Evolutionary conservation across 2,329 filamentous ascomycete genomes (phyloP), one percentile per base, ranked within the genome.

Genomic region (Botrytis fragariae): DNA sequence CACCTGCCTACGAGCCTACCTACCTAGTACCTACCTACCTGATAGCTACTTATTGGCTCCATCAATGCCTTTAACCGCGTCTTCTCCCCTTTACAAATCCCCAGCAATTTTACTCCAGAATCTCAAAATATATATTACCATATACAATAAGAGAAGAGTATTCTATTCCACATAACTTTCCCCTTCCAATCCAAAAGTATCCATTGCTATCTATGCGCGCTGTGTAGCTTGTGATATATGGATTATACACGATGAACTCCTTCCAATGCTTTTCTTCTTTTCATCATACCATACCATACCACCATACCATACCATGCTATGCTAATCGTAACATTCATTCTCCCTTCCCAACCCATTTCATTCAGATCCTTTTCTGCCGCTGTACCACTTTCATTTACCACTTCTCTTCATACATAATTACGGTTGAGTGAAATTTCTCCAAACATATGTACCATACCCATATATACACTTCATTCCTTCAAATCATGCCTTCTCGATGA

Each of bases 141-240:
- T 42, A 48, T 25, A n/a, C n/a, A 44, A 57, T 16, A 37, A 32
- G 71, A 72, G 71, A 60, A 48, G 62, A 72, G 62, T 39, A 60
- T 37, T 60, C 71, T 69, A 48, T 69, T 51, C 54, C 59, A 25
- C 32, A 54, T 54, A 25, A 18, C 42, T 48, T 32, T 39, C 37
- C 69, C 22, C 25, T 54, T 71, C 25, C 18, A 51, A 48, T 32
- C 48, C 9, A 29, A n/a, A n/a, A 54, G 25, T 39, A 29, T 29
- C n/a, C 14, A 57, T 29, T n/a, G 39, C 51, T 16, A 25, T n/a
- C 62, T 22, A 25, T 35, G n/a, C 37, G 62, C 22, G 37, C 32
- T 29, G 20, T 57, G 16, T 45, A 25, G 59, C 60, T 59, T 59
- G 29, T 69, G 62, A 68, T 54, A 57, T 16, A 54, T 45, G 25